Evolutionary conservation across 345 rosid genomes (phyloP), one percentile per base, ranked within the genome.

Genomic region (Physaria fendleri): DNA sequence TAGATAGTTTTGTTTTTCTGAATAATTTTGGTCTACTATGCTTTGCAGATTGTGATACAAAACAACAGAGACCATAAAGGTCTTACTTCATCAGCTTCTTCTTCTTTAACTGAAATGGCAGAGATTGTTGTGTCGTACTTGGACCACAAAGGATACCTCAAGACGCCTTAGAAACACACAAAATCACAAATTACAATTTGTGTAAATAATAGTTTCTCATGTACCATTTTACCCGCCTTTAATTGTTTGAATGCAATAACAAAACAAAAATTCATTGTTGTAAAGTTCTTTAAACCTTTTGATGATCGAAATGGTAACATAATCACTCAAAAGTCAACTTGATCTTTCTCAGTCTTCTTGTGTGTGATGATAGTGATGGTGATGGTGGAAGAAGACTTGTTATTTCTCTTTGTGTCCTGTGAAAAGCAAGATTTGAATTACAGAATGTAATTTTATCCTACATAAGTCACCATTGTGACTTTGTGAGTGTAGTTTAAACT

Each of bases 101-200:
- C 75, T 62, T 81, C 85, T 18, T 90, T 84, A 0, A 37, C 62
- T 56, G 82, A 81, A 40, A 77, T 85, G 88, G 88, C 90, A 22
- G 84, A 77, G 67, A 70, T 66, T 37, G 88, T 90, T 57, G 75
- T 82, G 20, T 68, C 81, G 13, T 87, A 81, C 75, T 69, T 90
- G 78, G 82, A 82, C 43, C 71, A 74, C 46, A 79, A 85, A 61
- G 90, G 93, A 7, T 85, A 73, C 75, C 78, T 85, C 59, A 64
- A 56, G 52, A 77, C 75, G 2, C 77, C 79, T 18, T 82, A 72
- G 66, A 38, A 23, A 47, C 21, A 24, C 28, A 33, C 28, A 34
- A 34, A 28, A 6, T 39, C 35, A 48, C 65, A 16, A 6, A 4
- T 11, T 12, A 33, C 5, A 33, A 30, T 9, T 2, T 30, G 10